Evolutionary conservation across 2,329 filamentous ascomycete genomes (phyloP).

Genomic region (Curvularia eragrostidis): DNA sequence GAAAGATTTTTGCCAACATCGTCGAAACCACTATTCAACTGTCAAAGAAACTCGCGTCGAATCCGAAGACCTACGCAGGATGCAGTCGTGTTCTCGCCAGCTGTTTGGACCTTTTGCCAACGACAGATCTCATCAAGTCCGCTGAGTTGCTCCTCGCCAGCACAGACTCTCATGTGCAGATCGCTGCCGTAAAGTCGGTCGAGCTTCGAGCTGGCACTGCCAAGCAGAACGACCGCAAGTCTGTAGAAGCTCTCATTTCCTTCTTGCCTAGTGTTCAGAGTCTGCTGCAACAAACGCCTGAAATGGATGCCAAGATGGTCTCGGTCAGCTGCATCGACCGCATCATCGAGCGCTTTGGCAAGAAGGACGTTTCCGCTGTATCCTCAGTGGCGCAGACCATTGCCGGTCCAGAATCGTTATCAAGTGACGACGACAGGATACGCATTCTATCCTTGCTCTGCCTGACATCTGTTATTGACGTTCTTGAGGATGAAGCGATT

Average conservation of each 20-base stretch:
- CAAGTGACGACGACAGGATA: constrained; percentile 73
- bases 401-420: constrained; percentile 76
- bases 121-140: constrained; percentile 86
- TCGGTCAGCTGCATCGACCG: constrained; percentile 90
- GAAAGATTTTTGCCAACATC: constrained; percentile 46
- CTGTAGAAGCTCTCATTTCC: constrained; percentile 73
- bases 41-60: constrained; percentile 66
- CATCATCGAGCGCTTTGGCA: constrained; percentile 93
- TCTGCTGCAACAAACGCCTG: constrained; percentile 74
- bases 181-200: constrained; percentile 73
- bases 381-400: constrained; percentile 78
- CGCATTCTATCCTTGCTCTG: constrained; percentile 86
- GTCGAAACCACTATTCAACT: constrained; percentile 58
- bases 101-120: constrained; percentile 83
- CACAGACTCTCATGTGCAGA: constrained; percentile 75
- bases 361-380: constrained; percentile 82
- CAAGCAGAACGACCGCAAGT: constrained; percentile 70
- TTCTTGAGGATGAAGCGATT: constrained; percentile 84
- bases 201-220: constrained; percentile 79
- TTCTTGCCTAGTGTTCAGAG: constrained; percentile 81
- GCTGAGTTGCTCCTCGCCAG: constrained; percentile 81
- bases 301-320: constrained; percentile 80
- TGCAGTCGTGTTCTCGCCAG: constrained; percentile 75
- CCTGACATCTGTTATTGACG: constrained; percentile 86
- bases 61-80: constrained; percentile 47